Percentiles rank a stretch among this genome's conserved stretches.
Conservation (phyloP, 139 green algal species). For the Picochlorum sp. region DNA sequence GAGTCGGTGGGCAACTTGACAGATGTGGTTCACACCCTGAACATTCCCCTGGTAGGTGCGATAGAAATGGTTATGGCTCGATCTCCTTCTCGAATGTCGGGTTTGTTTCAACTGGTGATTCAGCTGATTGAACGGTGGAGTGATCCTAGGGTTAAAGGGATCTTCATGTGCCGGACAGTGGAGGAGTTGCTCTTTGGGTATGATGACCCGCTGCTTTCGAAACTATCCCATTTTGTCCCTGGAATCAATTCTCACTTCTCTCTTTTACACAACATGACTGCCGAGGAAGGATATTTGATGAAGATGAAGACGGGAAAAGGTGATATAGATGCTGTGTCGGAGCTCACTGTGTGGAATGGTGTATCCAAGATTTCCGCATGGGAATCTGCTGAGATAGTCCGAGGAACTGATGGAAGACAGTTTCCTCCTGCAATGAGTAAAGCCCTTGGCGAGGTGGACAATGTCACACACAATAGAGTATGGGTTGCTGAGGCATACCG, state of each 20-base stretch:
- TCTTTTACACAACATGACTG: conserved; percentile 31
- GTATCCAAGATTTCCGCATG: conserved; percentile 22
- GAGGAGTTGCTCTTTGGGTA: conserved; percentile 43
- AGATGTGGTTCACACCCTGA: conserved; percentile 34
- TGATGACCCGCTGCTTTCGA: conserved; percentile 28
- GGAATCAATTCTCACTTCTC: conserved; percentile 17
- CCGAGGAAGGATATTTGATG: background rate
- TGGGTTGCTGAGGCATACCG: conserved; percentile 32
- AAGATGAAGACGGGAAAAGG: conserved; percentile 14
- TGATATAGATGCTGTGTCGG: conserved; percentile 14
- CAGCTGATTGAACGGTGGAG: conserved; percentile 19
- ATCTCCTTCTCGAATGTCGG: background rate
- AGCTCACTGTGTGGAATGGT: conserved; percentile 23
- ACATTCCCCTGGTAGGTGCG: conserved; percentile 32
- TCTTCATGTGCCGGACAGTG: conserved; percentile 32
- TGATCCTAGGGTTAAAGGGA: conserved; percentile 17
- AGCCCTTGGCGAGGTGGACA: conserved; percentile 10
- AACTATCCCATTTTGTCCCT: conserved; percentile 8
- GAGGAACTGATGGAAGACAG: conserved; percentile 27
- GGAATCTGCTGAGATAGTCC: conserved; percentile 23
- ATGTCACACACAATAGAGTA: background rate
- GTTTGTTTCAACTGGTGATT: conserved; percentile 15
- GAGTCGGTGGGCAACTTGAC: conserved; percentile 8
- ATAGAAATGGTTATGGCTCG: conserved; percentile 15
- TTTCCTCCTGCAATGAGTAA: conserved; percentile 27